phyloP scores from a whole-genome alignment of 495 filamentous ascomycete species.

The Tuber magnatum region DNA sequence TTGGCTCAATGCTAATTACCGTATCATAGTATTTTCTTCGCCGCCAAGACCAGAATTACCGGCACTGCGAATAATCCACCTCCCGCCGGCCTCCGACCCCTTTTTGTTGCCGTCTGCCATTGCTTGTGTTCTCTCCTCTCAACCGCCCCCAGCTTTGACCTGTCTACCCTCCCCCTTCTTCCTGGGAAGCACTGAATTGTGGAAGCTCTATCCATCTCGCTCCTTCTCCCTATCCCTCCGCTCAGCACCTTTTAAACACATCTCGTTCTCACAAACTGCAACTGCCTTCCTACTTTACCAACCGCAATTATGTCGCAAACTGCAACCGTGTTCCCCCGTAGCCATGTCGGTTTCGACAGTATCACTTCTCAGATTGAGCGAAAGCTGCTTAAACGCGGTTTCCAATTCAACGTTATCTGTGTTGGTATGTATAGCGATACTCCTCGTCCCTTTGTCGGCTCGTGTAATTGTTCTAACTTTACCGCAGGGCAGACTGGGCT shows the following conservation, averaged over 20 bases:
- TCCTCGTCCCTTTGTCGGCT: background rate
- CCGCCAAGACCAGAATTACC: conserved; percentile 13
- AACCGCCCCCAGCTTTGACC: background rate
- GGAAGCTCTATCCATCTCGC: background rate
- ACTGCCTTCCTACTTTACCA: conserved; percentile 1
- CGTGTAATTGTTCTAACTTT: conserved; percentile 43
- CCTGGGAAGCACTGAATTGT: background rate
- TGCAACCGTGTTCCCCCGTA: conserved; percentile 74
- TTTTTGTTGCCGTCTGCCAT: conserved; percentile 11
- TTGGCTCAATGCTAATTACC: background rate
- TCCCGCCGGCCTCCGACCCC: conserved; percentile 16
- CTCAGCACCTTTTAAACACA: conserved; percentile 18
- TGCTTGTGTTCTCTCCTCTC: conserved; percentile 4
- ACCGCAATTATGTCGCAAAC: conserved; percentile 45
- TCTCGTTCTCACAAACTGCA: conserved; percentile 11
- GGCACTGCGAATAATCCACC: conserved; percentile 10
- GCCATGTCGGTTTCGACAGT: conserved; percentile 99
- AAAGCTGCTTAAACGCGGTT: conserved; percentile 98
- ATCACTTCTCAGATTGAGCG: conserved; percentile 97
- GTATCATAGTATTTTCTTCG: conserved; percentile 3
- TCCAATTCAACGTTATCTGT: conserved; percentile 99
- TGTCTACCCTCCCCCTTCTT: conserved; percentile 10
- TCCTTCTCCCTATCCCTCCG: background rate
- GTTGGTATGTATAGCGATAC: conserved; percentile 64
- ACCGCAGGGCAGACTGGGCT: conserved; percentile 87